A percentile compares a stretch with the other conserved stretches of the same genome.
phyloP scores from a whole-genome alignment of 208 protist genomes.

The Leishmania martiniquensis region DNA sequence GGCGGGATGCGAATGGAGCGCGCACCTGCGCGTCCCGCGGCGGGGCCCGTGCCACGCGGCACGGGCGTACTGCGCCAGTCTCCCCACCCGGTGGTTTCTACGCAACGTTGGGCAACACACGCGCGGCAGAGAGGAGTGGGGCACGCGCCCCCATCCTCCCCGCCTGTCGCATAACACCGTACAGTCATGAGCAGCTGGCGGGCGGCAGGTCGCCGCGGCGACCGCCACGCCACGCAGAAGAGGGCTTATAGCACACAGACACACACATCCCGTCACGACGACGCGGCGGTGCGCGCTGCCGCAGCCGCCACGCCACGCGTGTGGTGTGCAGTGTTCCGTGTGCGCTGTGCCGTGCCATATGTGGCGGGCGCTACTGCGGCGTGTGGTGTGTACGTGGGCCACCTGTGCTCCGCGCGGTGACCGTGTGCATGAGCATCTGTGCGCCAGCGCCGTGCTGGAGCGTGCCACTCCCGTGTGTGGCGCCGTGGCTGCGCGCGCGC shows the following conservation, averaged over 20 bases:
- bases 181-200: slow-evolving; percentile 34
- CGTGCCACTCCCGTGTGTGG: slow-evolving; percentile 9
- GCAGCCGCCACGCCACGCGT: slow-evolving; percentile 26
- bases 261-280: slow-evolving; percentile 22
- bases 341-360: slow-evolving; percentile 2
- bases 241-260: slow-evolving; percentile 21
- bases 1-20: slow-evolving; percentile 16
- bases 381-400: slow-evolving; percentile 6
- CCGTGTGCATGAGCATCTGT: slow-evolving; percentile 5
- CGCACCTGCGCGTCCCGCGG: slow-evolving; percentile 17
- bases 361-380: slow-evolving; percentile 5
- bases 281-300: slow-evolving; percentile 34
- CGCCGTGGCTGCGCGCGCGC: slow-evolving; percentile 25
- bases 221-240: slow-evolving; percentile 36
- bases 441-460: slow-evolving; percentile 6
- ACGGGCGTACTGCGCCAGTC: slow-evolving; percentile 26
- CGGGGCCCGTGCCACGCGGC: slow-evolving; percentile 22
- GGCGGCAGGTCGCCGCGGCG: slow-evolving; percentile 25
- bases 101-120: slow-evolving; percentile 31
- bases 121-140: neutral
- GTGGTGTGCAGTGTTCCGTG: slow-evolving; percentile 20
- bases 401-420: slow-evolving; percentile 12
- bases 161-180: slow-evolving; percentile 18
- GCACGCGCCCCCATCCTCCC: neutral
- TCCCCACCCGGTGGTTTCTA: slow-evolving; percentile 29